phyloP scores from a whole-genome alignment of 2,329 filamentous ascomycete genomes.

The Exophiala sp. region DNA sequence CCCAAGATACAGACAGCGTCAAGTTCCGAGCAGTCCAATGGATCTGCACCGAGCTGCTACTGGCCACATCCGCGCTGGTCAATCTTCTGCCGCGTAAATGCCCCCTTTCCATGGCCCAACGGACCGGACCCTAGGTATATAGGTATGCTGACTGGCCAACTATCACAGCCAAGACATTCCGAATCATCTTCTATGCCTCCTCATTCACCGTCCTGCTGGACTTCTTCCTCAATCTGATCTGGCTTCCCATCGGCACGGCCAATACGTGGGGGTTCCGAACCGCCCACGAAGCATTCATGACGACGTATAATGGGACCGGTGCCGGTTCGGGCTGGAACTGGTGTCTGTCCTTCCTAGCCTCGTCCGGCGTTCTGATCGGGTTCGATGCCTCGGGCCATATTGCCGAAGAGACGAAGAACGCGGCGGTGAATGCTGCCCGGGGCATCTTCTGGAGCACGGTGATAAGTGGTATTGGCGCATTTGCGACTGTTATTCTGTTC shows the following conservation, averaged over 20 bases:
- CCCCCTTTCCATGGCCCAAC: background rate
- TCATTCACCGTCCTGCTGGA: slow-evolving; percentile 50
- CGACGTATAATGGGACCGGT: slow-evolving; percentile 54
- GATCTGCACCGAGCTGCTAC: slow-evolving; percentile 51
- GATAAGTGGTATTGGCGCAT: background rate
- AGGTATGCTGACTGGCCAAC: slow-evolving; percentile 32
- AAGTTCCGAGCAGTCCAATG: slow-evolving; percentile 55
- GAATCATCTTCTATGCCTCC: slow-evolving; percentile 48
- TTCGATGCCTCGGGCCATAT: slow-evolving; percentile 55
- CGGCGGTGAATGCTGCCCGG: slow-evolving; percentile 49
- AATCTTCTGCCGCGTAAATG: slow-evolving; percentile 49
- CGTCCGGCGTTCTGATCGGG: slow-evolving; percentile 55
- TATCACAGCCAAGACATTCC: no score
- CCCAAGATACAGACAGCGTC: background rate
- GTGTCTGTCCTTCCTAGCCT: slow-evolving; percentile 57
- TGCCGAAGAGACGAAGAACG: slow-evolving; percentile 57
- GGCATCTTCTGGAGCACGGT: slow-evolving; percentile 53
- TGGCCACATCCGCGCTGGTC: slow-evolving; percentile 46
- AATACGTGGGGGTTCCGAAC: slow-evolving; percentile 55
- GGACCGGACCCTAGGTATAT: no score
- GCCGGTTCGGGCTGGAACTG: slow-evolving; percentile 56
- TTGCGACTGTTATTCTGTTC: slow-evolving; percentile 50
- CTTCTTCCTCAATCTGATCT: slow-evolving; percentile 55
- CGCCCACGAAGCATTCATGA: slow-evolving; percentile 54
- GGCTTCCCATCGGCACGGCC: slow-evolving; percentile 53